Evolutionary conservation across 371 early-diverging fungal species (phyloP), one percentile per base, ranked within the genome.

Genomic region (Saksenaea vasiformis): DNA sequence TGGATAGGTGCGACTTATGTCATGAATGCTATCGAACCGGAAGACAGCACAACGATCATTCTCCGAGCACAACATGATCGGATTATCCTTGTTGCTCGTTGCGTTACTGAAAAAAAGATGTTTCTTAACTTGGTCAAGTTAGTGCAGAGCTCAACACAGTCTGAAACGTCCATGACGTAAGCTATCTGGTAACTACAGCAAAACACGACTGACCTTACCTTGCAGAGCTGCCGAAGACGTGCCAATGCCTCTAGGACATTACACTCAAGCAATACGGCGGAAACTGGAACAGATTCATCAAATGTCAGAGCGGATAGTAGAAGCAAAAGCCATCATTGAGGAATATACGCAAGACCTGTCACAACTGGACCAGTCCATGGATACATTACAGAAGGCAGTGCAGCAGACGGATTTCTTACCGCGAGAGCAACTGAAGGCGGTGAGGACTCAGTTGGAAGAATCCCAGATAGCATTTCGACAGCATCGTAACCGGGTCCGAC

Each of bases 1-100:
- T 73, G 74, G 74, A 68, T 68, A 19, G 68, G 68, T 59, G 70
- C 65, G 0, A 51, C 65, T 35, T 73, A 68, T 47, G 38, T 39
- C 10, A 60, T 68, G 8, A 54, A n/a, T 17, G 36, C 58, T 14
- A 60, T 51, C 51, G 9, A 62, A 8, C 47, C 47, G 17, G 31
- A 36, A 2, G 53, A 28, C 34, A 60, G 66, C 15, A 60, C 65
- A 9, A 26, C 13, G 14, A 26, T 72, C 28, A 38, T 65, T 14
- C 47, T 72, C 17, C 22, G 19, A 15, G 34, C 68, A 8, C 28
- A 38, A 1, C 60, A 60, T 36, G 62, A 53, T 8, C 27, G 38
- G 7, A 24, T 58, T 67, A 11, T 19, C 13, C 37, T 73, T 0
- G 62, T 28, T 1, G 61, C 68, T 5, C 54, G 74, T 11, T 70